A percentile compares a stretch with the other conserved stretches of the same genome.
Evolutionary conservation across 352 stramenopile genomes (phyloP).

Genomic region (Globisporangium radiosum): DNA sequence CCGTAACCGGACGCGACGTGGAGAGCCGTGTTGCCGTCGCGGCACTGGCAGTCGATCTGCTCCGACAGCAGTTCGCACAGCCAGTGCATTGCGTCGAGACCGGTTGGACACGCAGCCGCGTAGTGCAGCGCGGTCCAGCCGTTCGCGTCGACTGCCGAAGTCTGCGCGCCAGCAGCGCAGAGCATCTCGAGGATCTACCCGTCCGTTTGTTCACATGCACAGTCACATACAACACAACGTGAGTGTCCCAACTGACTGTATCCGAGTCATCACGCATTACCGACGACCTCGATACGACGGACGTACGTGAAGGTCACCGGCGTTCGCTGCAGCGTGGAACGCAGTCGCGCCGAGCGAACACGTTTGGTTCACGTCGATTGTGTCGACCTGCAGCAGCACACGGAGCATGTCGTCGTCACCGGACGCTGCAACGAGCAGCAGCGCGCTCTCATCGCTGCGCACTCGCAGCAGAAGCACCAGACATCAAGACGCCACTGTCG

Average conservation of each 20-base stretch:
- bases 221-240: neutral
- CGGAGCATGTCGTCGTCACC: conserved; percentile 27
- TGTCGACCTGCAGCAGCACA: conserved; percentile 16
- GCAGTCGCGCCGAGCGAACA: conserved; percentile 42
- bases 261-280: neutral
- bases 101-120: conserved; percentile 32
- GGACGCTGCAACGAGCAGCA: conserved; percentile 52
- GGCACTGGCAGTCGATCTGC: conserved; percentile 38
- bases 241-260: no score
- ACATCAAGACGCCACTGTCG: no score
- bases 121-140: conserved; percentile 66
- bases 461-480: neutral
- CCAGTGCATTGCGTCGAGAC: conserved; percentile 38
- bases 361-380: conserved; percentile 34
- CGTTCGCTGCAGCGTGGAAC: conserved; percentile 53
- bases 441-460: conserved; percentile 35
- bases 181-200: conserved; percentile 38
- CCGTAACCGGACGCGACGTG: conserved; percentile 57
- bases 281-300: neutral
- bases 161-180: conserved; percentile 26
- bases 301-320: conserved; percentile 34
- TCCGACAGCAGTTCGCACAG: conserved; percentile 45
- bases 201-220: no score
- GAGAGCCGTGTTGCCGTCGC: conserved; percentile 53
- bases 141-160: conserved; percentile 36